Base-by-base conservation (phyloP, 345 rosid genomes). In the Lumnitzera littorea region DNA sequence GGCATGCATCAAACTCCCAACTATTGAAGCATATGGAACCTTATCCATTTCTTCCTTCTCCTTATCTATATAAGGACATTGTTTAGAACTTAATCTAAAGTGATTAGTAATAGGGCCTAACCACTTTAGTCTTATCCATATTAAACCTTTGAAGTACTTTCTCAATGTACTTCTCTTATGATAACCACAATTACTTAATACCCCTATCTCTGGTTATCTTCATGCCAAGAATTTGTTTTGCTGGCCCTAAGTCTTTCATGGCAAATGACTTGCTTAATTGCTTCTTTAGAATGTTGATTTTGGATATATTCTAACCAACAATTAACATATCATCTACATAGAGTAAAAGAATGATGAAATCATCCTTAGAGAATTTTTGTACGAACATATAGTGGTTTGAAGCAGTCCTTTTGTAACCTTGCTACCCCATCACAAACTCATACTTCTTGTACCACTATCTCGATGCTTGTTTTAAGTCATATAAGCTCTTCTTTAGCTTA, bases 311-410 rank as follows among this genome's bases (percentile, higher is more conserved):
- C 15, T n/a, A 2, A 7, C 62, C 51, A 58, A 58, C 50, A 58
- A 58, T 58, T 51, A 58, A n/a, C 51, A 43, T 48, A 15, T 58
- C 51, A 58, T 24, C 41, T 24, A 56, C 59, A 56, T 56, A 56
- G 12, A 56, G 43, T 43, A 56, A 25, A 13, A 25, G 15, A 7
- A 36, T 56, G 13, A 56, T 36, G 31, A 56, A 56, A 56, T 5
- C 59, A 56, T 56, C 59, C 8, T 56, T 20, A 56, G 24, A 56
- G 27, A 56, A 56, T 56, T 27, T 56, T 14, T 56, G 15, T 41
- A 56, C 59, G 24, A 56, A 56, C 13, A 56, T 41, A 36, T 11
- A 24, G 24, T 56, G 5, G 12, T 56, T n/a, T 12, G 11, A 25
- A 24, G 36, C 11, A 24, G 36, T 56, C 20, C 24, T 8, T 27